Conservation (phyloP, 495 filamentous ascomycete species). For the Penicillium ochrochloron region DNA sequence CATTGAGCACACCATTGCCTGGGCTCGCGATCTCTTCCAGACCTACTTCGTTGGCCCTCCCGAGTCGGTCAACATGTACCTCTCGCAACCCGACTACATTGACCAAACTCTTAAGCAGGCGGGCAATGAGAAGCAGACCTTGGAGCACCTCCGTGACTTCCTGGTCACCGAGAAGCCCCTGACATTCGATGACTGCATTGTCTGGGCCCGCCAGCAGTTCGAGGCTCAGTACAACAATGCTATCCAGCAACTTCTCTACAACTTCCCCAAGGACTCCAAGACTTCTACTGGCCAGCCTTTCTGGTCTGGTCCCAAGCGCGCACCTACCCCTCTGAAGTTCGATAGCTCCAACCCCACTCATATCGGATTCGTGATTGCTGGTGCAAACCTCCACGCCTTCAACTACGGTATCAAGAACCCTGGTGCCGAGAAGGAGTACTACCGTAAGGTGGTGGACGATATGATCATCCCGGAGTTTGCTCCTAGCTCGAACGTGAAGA, state of each 20-base stretch:
- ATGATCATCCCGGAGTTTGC: slow-evolving; percentile 98
- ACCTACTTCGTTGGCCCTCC: slow-evolving; percentile 90
- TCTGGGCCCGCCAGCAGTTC: slow-evolving; percentile 91
- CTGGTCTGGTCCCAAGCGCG: slow-evolving; percentile 99
- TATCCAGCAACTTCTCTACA: slow-evolving; percentile 94
- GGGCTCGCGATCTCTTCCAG: slow-evolving; percentile 95
- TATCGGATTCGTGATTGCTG: slow-evolving; percentile 82
- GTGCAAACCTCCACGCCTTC: slow-evolving; percentile 92
- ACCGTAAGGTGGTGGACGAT: slow-evolving; percentile 77
- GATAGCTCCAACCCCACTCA: slow-evolving; percentile 83
- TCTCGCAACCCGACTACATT: slow-evolving; percentile 89
- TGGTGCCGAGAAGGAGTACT: slow-evolving; percentile 67
- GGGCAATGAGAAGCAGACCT: slow-evolving; percentile 93
- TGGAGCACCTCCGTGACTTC: slow-evolving; percentile 87
- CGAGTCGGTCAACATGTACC: slow-evolving; percentile 93
- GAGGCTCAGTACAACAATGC: slow-evolving; percentile 97
- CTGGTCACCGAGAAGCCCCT: slow-evolving; percentile 92
- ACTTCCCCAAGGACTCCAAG: slow-evolving; percentile 92
- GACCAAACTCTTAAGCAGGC: slow-evolving; percentile 88
- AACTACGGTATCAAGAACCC: slow-evolving; percentile 92
- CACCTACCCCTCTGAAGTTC: slow-evolving; percentile 89
- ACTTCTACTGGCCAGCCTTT: slow-evolving; percentile 90
- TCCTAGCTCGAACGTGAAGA: slow-evolving; percentile 90
- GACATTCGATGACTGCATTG: slow-evolving; percentile 92
- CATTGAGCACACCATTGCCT: slow-evolving; percentile 99